A percentile compares a stretch with the other conserved stretches of the same genome.
Conservation (phyloP, 495 filamentous ascomycete species). For the Hypoxylon crocopeplum region DNA sequence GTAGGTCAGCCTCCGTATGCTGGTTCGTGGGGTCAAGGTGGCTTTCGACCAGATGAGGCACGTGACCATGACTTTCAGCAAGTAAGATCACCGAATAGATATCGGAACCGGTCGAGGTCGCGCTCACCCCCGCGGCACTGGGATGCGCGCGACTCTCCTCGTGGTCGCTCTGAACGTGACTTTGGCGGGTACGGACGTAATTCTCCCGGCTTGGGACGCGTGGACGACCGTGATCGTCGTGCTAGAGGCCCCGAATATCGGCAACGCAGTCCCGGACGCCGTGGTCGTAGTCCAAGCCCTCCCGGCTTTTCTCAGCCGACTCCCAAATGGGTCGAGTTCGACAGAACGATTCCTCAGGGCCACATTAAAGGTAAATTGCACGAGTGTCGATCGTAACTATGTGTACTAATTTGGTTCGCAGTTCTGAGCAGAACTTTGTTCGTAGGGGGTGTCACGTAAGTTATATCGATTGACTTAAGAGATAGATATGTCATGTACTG, state of each 20-base stretch:
- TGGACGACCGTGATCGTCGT: slow-evolving; percentile 63
- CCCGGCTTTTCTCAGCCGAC: slow-evolving; percentile 47
- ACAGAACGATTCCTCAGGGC: slow-evolving; percentile 71
- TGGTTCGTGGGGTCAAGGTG: slow-evolving; percentile 46
- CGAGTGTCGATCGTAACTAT: slow-evolving; percentile 12
- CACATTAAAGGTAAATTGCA: slow-evolving; percentile 75
- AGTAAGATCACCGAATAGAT: slow-evolving; percentile 62
- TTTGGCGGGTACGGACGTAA: slow-evolving; percentile 52
- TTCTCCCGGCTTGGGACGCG: slow-evolving; percentile 63
- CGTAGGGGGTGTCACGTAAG: slow-evolving; percentile 93
- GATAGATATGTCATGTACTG: slow-evolving; percentile 17
- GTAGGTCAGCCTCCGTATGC: slow-evolving; percentile 37
- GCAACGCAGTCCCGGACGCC: slow-evolving; percentile 79
- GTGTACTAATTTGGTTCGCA: slow-evolving; percentile 37
- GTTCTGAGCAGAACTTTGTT: slow-evolving; percentile 95
- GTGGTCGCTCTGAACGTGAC: slow-evolving; percentile 45
- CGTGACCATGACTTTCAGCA: slow-evolving; percentile 68
- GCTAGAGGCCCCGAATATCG: slow-evolving; percentile 73
- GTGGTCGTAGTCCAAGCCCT: slow-evolving; percentile 67
- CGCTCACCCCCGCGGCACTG: slow-evolving; percentile 71
- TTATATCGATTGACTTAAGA: slow-evolving; percentile 34
- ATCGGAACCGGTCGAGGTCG: slow-evolving; percentile 78
- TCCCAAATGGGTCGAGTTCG: slow-evolving; percentile 83
- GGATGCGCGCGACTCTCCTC: slow-evolving; percentile 56
- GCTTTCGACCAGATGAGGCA: slow-evolving; percentile 53